phyloP scores from a whole-genome alignment of 345 rosid species.

The Euphorbia lathyris region DNA sequence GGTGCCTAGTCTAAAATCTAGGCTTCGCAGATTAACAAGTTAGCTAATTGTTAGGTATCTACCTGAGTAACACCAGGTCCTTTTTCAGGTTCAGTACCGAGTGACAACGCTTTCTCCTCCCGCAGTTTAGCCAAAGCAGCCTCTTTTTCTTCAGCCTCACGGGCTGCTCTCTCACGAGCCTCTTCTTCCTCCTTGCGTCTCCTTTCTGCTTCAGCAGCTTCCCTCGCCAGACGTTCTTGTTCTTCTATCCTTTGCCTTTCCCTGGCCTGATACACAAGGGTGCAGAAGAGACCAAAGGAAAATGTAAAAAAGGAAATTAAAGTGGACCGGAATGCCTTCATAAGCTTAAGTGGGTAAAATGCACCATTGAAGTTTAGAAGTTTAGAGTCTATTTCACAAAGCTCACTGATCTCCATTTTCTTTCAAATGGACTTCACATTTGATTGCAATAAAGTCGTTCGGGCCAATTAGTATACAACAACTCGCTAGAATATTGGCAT shows the following conservation, averaged over 20 bases:
- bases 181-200: conserved; percentile 88
- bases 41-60: conserved; percentile 12
- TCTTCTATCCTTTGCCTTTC: conserved; percentile 86
- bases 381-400: no score
- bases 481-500: no score
- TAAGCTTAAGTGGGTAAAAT: not conserved
- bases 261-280: conserved; percentile 50
- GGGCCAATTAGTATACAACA: no score
- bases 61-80: conserved; percentile 90
- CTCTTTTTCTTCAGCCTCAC: conserved; percentile 83
- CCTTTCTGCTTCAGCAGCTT: conserved; percentile 93
- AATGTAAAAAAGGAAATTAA: not conserved
- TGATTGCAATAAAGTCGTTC: no score
- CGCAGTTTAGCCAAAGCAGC: conserved; percentile 71
- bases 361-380: no score
- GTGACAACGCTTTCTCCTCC: conserved; percentile 82
- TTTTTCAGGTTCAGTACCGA: conserved; percentile 86
- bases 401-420: no score
- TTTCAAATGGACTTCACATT: no score
- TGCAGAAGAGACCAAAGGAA: not conserved
- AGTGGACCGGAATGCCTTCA: not conserved
- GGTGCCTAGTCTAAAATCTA: not conserved
- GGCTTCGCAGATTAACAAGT: not conserved
- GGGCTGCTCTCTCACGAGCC: conserved; percentile 75
- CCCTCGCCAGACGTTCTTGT: conserved; percentile 73